Base-by-base conservation (phyloP, 306 rosid genomes). In the Quercus parvula region DNA sequence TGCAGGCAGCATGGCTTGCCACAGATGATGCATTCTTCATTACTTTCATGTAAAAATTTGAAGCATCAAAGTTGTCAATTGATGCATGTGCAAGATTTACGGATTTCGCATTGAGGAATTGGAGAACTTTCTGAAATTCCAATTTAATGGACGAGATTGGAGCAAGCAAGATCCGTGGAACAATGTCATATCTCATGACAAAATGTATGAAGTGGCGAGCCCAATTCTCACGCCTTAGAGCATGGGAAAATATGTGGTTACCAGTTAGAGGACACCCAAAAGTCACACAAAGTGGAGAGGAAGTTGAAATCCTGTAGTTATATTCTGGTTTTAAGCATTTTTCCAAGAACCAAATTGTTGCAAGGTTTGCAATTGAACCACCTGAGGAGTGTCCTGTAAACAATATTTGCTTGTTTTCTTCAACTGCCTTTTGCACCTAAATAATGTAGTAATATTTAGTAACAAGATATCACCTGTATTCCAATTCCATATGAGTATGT, bases 201-300 rank as follows among this genome's bases (percentile, higher is more conserved):
- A 91, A 91, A 77, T 95, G 92, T 27, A 83, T 63, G 83, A 95
- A 95, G 68, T 78, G 18, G 11, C 13, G 5, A 33, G 94, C 81
- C 98, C 98, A 95, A 0, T 89, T 82, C 88, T 95, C 94, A 62
- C 99, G 71, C 61, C 76, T 84, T n/a, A 96, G 86, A 49, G 96
- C 92, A 70, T 95, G 99, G 72, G 97, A 85, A 75, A 94, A 71
- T 54, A 94, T 86, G 54, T 75, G 90, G 75, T 89, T 81, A 5
- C 97, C 98, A 41, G 88, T 56, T 3, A 92, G 90, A 17, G 99
- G 98, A 73, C 97, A 89, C 2, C 97, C 98, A 38, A 95, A 92
- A 52, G 99, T 91, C 19, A 91, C 73, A 75, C 97, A 92, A 4
- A 72, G 3, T 1, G 87, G 82, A 2, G 70, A 76, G 70, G 63